Percentiles rank a stretch among this genome's conserved stretches.
Conservation (phyloP, 257 asterid genomes). For the Prunella vulgaris region DNA sequence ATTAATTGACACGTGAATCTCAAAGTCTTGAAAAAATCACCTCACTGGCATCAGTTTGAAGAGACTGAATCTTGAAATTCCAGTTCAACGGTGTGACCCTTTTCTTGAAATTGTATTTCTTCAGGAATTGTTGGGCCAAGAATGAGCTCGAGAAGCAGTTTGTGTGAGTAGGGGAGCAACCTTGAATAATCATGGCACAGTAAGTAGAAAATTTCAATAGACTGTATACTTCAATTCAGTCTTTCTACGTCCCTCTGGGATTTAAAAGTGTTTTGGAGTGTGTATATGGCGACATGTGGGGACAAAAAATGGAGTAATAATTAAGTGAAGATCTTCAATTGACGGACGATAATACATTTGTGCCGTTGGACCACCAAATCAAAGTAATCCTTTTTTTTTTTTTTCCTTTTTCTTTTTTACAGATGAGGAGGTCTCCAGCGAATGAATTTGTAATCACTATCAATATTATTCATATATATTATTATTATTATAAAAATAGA, state of each 20-base stretch:
- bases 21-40: conserved; percentile 18
- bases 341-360: neutral
- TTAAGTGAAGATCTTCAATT: neutral
- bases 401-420: no score
- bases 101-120: conserved; percentile 18
- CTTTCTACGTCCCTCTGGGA: neutral
- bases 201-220: conserved; percentile 3
- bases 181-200: conserved; percentile 31
- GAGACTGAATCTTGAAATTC: conserved; percentile 30
- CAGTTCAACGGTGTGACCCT: conserved; percentile 8
- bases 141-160: conserved; percentile 22
- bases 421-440: no score
- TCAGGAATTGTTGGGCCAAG: conserved; percentile 4
- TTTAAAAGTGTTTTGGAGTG: neutral
- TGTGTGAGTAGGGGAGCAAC: conserved; percentile 4
- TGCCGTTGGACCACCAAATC: neutral
- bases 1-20: neutral
- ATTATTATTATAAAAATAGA: no score
- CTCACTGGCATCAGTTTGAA: conserved; percentile 24
- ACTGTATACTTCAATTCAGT: neutral
- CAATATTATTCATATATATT: no score
- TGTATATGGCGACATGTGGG: no score
- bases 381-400: neutral
- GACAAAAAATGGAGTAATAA: no score
- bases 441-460: no score